Percentiles rank a stretch among this genome's conserved stretches.
Conservation (phyloP, 2,329 filamentous ascomycete species). For the Talaromyces verruculosus region DNA sequence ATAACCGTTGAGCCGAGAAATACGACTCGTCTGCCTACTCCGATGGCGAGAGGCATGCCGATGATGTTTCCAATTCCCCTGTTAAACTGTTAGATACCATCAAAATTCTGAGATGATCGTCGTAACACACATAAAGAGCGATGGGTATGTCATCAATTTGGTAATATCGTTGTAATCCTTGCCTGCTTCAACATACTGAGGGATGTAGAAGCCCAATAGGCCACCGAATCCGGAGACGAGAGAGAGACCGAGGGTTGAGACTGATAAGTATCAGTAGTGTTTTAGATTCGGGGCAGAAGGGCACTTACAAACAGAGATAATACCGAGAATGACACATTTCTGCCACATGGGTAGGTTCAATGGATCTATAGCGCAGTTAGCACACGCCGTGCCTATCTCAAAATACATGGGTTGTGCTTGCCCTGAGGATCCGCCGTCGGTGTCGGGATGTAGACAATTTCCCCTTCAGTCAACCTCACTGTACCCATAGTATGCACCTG, state of each 20-base stretch:
- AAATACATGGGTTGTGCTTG: conserved; percentile 14
- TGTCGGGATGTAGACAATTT: conserved; percentile 37
- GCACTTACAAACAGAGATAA: conserved; percentile 31
- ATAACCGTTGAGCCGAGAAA: conserved; percentile 33
- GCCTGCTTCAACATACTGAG: conserved; percentile 38
- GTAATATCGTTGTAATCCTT: conserved; percentile 44
- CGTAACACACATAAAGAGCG: conserved; percentile 29
- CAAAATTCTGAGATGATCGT: neutral
- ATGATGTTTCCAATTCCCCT: conserved; percentile 38
- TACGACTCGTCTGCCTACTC: conserved; percentile 37
- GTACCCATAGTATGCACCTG: conserved; percentile 28
- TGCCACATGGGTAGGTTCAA: conserved; percentile 33
- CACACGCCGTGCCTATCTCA: neutral
- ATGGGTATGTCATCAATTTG: conserved; percentile 38
- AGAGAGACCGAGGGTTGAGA: conserved; percentile 42
- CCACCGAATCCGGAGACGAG: conserved; percentile 47
- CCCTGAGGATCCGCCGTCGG: conserved; percentile 37
- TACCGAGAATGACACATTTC: conserved; percentile 30
- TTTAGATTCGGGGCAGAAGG: neutral
- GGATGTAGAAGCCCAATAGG: conserved; percentile 45
- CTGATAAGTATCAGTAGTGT: conserved; percentile 29
- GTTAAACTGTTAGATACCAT: neutral
- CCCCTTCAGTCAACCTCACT: conserved; percentile 34
- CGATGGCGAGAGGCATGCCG: conserved; percentile 39
- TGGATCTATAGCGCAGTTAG: conserved; percentile 27